A percentile compares a stretch with the other conserved stretches of the same genome.
Conservation (phyloP, 495 filamentous ascomycete species). For the Penicillium nucicola region DNA sequence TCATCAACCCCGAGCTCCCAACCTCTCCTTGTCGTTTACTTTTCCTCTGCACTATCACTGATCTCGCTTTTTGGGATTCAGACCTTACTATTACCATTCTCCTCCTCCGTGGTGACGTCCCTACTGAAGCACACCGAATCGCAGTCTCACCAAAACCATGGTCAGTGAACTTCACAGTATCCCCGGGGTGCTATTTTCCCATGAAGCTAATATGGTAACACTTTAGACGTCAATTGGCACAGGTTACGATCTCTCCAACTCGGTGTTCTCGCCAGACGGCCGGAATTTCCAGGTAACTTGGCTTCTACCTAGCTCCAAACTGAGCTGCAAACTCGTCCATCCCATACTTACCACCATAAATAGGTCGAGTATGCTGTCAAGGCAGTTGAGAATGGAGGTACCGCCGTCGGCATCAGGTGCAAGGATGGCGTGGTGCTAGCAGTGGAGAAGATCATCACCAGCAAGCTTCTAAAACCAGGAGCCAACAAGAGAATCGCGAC, state of each 20-base stretch:
- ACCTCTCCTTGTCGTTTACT: slow-evolving; percentile 10
- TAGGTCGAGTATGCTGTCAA: slow-evolving; percentile 97
- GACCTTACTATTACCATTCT: slow-evolving; percentile 1
- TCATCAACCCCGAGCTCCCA: slow-evolving; percentile 17
- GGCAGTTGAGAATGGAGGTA: slow-evolving; percentile 97
- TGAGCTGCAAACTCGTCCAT: not conserved
- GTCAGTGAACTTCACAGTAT: slow-evolving; percentile 16
- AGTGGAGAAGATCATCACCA: slow-evolving; percentile 92
- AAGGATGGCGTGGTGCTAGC: slow-evolving; percentile 96
- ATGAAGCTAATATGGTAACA: slow-evolving; percentile 4
- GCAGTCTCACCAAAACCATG: slow-evolving; percentile 27
- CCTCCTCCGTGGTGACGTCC: slow-evolving; percentile 4
- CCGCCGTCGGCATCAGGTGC: slow-evolving; percentile 92
- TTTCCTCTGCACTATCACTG: not conserved
- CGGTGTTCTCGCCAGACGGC: slow-evolving; percentile 97
- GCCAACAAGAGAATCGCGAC: slow-evolving; percentile 97
- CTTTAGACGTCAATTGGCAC: slow-evolving; percentile 96
- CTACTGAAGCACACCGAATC: slow-evolving; percentile 5
- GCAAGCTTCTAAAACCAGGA: slow-evolving; percentile 88
- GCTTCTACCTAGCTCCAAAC: not conserved
- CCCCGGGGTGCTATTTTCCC: not conserved
- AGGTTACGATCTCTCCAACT: slow-evolving; percentile 98
- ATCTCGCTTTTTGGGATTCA: not conserved
- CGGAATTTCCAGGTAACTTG: slow-evolving; percentile 83
- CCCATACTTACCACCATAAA: slow-evolving; percentile 6